phyloP scores from a whole-genome alignment of 176 grass and related monocot species.

The Carex scoparia region DNA sequence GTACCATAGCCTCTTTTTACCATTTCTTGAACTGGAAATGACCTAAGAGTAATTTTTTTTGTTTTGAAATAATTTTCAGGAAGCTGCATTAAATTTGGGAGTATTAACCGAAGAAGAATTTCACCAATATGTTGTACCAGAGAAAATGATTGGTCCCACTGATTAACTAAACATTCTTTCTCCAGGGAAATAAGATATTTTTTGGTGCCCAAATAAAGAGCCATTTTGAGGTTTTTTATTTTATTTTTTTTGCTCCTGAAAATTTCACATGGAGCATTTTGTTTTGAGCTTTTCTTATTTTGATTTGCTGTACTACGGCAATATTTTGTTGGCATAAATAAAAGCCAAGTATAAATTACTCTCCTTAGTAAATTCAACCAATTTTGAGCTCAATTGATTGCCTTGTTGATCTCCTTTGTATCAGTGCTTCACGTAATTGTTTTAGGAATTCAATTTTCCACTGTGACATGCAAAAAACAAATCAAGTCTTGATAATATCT shows the following conservation, averaged over 20 bases:
- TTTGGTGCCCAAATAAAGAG: not conserved
- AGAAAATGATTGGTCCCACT: constrained; percentile 83
- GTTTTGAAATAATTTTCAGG: constrained; percentile 34
- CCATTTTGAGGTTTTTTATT: not conserved
- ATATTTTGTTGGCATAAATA: not conserved
- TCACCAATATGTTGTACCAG: constrained; percentile 73
- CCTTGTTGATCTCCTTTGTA: no score
- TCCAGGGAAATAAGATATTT: not conserved
- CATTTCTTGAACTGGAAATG: not conserved
- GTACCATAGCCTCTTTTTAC: no score
- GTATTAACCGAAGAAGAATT: constrained; percentile 74
- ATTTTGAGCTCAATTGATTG: no score
- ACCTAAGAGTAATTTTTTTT: not conserved
- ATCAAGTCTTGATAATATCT: no score
- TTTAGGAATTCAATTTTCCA: no score
- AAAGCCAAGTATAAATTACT: not conserved
- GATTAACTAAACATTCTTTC: constrained; percentile 8
- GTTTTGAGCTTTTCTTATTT: not conserved
- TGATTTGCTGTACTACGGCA: not conserved
- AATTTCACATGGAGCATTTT: not conserved
- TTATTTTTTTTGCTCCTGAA: not conserved
- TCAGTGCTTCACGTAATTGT: no score
- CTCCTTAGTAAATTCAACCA: not conserved
- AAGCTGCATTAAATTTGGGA: constrained; percentile 64
- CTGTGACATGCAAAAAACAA: no score